Evolutionary conservation across 208 protist genomes (phyloP), one percentile per base, ranked within the genome.

Genomic region (Leishmania guyanensis): DNA sequence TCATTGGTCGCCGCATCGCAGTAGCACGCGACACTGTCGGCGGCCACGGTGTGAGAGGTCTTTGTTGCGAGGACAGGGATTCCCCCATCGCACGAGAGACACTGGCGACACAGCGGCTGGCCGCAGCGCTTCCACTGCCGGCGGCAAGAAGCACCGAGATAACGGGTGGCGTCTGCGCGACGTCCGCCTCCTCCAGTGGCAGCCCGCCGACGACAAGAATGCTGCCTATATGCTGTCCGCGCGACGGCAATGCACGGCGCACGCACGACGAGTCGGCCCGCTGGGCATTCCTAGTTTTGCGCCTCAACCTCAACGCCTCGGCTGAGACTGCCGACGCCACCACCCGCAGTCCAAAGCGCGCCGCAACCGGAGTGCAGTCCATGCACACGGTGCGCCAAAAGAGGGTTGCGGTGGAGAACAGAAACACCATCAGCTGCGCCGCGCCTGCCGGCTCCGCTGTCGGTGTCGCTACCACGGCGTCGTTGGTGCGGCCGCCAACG

Each of bases 321-420:
- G 70, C 33, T 36, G 70, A 46, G 0, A 54, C 46, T 2, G 60
- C 29, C n/a, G 78, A 76, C 72, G 58, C 74, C 20, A 77, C 73
- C 5, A 58, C 82, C 5, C 82, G 82, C 56, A 86, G 79, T 3
- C 83, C 88, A 36, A 89, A 81, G 70, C 88, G 90, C 10, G 79
- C 43, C 5, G 79, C 82, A n/a, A 84, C 62, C 6, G 84, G 75
- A 8, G 80, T 82, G 75, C 86, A 91, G 36, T 87, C 84, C 77
- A 92, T 86, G 17, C 75, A 5, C 62, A 91, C 75, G 8, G 72
- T 64, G 29, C 87, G 90, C 90, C 92, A 93, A 66, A 93, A 91
- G 68, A 90, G 81, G 17, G 92, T 91, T 3, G 68, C 84, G 5
- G 87, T 87, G 50, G 88, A 91, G 65, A 95, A 92, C 26, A 95